A percentile compares a stretch with the other conserved stretches of the same genome.
Conservation (phyloP, 108 stramenopile species). For the Pseudonitzschia pungens region DNA sequence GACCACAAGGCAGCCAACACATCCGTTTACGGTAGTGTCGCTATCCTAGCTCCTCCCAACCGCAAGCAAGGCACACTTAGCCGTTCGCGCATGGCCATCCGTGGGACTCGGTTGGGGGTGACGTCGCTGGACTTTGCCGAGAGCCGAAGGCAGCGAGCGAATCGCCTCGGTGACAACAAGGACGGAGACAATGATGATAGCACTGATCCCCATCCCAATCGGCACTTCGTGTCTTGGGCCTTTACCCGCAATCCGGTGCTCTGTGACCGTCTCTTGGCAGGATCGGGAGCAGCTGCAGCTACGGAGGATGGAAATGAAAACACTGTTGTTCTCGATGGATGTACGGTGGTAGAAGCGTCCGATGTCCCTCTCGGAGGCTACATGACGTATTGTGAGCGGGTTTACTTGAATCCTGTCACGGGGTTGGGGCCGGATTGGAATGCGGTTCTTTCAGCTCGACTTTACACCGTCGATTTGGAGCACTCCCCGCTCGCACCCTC, state of each 20-base stretch:
- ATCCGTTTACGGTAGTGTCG: conserved; percentile 5
- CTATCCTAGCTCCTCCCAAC: background rate
- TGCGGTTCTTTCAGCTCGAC: background rate
- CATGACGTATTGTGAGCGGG: conserved; percentile 5
- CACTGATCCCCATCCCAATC: background rate
- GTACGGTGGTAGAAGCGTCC: background rate
- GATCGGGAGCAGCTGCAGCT: too few species aligned
- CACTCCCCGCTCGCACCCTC: too few species aligned
- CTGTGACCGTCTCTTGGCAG: background rate
- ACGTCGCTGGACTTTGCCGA: background rate
- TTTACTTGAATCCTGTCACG: conserved; percentile 15
- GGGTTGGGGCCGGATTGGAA: conserved; percentile 10
- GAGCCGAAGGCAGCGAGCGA: background rate
- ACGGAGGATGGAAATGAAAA: too few species aligned
- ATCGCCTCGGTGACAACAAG: background rate
- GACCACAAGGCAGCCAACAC: background rate
- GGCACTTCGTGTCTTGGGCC: background rate
- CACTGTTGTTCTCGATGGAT: background rate
- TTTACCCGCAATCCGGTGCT: conserved; percentile 12
- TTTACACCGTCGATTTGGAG: background rate
- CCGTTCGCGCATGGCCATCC: background rate
- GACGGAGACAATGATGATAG: background rate
- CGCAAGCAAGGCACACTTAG: background rate
- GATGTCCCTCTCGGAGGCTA: background rate
- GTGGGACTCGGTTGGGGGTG: conserved; percentile 5